Conservation (phyloP, 2,329 filamentous ascomycete species). For the Bipolaris bicolor region DNA sequence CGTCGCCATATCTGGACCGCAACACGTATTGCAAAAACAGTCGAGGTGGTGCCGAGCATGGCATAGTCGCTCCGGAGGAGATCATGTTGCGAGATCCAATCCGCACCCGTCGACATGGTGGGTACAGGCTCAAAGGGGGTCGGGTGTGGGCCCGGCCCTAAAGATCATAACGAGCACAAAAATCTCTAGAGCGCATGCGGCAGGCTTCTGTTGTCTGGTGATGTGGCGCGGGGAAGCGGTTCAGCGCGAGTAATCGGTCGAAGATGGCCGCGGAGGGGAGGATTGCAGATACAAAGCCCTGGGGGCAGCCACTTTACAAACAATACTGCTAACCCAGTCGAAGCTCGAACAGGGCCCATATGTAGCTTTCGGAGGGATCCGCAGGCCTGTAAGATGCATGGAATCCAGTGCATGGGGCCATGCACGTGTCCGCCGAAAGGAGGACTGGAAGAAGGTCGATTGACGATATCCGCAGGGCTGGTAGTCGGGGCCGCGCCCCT, state of each 20-base stretch:
- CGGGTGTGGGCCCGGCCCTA: neutral
- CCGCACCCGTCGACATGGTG: slow-evolving; percentile 22
- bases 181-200: neutral
- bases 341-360: neutral
- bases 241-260: slow-evolving; percentile 1
- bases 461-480: neutral
- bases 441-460: neutral
- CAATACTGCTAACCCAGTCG: neutral
- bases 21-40: slow-evolving; percentile 22
- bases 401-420: slow-evolving; percentile 6
- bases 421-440: neutral
- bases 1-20: slow-evolving; percentile 20
- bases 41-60: slow-evolving; percentile 26
- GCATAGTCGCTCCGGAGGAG: slow-evolving; percentile 23
- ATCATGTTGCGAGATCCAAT: slow-evolving; percentile 21
- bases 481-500: neutral
- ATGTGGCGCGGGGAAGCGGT: neutral
- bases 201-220: neutral
- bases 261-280: neutral
- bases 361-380: neutral
- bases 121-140: neutral
- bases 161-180: neutral
- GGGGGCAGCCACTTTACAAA: neutral
- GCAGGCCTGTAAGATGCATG: slow-evolving; percentile 1
- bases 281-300: neutral